Base-by-base conservation (phyloP, 306 rosid genomes). In the Dicorynia guianensis region DNA sequence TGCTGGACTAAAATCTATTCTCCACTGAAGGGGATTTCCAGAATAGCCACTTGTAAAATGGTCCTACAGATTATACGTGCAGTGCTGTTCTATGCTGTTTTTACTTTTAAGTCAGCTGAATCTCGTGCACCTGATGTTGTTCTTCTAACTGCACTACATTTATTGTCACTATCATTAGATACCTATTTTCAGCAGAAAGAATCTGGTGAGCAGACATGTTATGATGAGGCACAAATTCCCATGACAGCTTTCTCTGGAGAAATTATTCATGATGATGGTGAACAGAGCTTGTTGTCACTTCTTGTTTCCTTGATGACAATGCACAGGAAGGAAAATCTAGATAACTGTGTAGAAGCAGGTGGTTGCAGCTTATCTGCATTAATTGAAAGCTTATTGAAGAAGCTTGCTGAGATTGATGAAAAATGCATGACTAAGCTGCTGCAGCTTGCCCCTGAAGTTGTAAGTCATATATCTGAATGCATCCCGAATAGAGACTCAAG, bases 71-170 rank as follows among this genome's bases (percentile, higher is more conserved):
- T 96, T 63, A 80, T 96, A 65, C 97, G 92, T 63, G 93, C 98
- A 44, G 96, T 85, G 76, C 80, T 96, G 30, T 92, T 86, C 85
- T 93, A 96, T 84, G 96, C 99, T 67, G 88, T 90, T 72, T 83
- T 76, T 55, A 82, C 90, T 35, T 87, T 90, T 67, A 81, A 81
- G 84, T 79, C 87, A 48, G 71, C 78, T 56, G 95, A 88, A 42
- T 87, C 98, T n/a, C 96, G 98, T 66, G 96, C 99, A 63, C 94
- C 99, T 11, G 96, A 90, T 87, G 64, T 66, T 74, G 96, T 90
- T 80, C 91, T 96, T 77, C 78, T 92, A 67, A 85, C 87, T 65
- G 96, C 99, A 19, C 79, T 96, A 78, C 99, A 96, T 71, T 88
- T 96, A 74, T 89, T 96, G 12, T 87, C 99, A 0, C 72, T 96